Conservation (phyloP, 331 rosid species). For the Erythrophleum ivorense region DNA sequence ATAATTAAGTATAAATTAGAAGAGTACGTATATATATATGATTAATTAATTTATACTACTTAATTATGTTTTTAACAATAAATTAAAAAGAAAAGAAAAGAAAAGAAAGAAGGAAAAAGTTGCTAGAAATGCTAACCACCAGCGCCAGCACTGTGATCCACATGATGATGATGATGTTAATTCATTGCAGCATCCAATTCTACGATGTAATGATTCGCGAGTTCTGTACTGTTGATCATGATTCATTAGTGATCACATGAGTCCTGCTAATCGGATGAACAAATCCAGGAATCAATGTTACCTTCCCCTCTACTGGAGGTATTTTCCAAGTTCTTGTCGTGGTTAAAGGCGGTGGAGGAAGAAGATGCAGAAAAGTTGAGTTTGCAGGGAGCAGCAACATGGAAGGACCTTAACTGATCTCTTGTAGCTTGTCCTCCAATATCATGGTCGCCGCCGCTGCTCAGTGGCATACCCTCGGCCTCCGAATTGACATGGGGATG, state of each 20-base stretch:
- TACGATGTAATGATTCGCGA: slow-evolving; percentile 40
- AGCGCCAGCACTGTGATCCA: slow-evolving; percentile 38
- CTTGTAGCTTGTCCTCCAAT: background rate
- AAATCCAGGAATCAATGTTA: slow-evolving; percentile 78
- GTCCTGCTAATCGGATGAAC: slow-evolving; percentile 62
- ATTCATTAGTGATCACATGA: background rate
- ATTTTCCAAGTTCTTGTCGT: slow-evolving; percentile 54
- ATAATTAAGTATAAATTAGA: slow-evolving; percentile 28
- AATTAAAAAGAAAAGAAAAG: slow-evolving; percentile 8
- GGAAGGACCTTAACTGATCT: slow-evolving; percentile 34
- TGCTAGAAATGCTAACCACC: slow-evolving; percentile 53
- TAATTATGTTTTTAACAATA: slow-evolving; percentile 19
- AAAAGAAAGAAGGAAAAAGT: slow-evolving; percentile 18
- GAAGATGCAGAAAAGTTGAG: slow-evolving; percentile 47
- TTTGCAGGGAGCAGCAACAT: slow-evolving; percentile 48
- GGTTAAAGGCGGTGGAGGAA: slow-evolving; percentile 46
- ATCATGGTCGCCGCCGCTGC: background rate
- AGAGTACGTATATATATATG: slow-evolving; percentile 25
- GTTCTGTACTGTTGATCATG: slow-evolving; percentile 28
- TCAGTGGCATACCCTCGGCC: slow-evolving; percentile 15
- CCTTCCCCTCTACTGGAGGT: slow-evolving; percentile 57
- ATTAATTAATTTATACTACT: slow-evolving; percentile 38
- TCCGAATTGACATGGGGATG: slow-evolving; percentile 32
- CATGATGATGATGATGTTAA: slow-evolving; percentile 30
- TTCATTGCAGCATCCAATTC: slow-evolving; percentile 49